Evolutionary conservation across 176 grass and related monocot genomes (phyloP).

Genomic region (Areca catechu): DNA sequence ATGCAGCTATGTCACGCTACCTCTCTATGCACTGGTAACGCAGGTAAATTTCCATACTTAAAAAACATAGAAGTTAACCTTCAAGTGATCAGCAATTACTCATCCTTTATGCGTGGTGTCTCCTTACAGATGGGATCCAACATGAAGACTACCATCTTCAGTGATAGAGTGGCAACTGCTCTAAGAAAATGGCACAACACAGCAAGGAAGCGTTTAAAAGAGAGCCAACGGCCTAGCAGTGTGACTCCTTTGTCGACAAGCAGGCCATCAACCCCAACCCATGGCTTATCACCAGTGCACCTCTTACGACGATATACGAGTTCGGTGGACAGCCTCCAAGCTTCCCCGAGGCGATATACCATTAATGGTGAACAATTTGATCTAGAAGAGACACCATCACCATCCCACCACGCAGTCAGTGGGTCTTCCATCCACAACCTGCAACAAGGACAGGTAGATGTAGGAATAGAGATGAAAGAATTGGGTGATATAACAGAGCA

Average conservation of each 20-base stretch:
- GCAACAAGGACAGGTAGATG: neutral
- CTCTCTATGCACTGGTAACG: slow-evolving; percentile 12
- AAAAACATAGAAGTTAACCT: too few relatives aligned
- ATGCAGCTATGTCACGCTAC: slow-evolving; percentile 12
- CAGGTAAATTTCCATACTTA: neutral
- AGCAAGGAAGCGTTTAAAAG: slow-evolving; percentile 8
- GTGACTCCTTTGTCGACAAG: slow-evolving; percentile 7
- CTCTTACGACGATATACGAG: slow-evolving; percentile 2
- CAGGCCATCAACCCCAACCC: neutral
- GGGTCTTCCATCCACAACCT: slow-evolving; percentile 5
- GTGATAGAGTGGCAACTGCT: slow-evolving; percentile 7
- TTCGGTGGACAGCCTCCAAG: neutral
- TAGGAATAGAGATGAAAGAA: neutral
- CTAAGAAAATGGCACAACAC: slow-evolving; percentile 6
- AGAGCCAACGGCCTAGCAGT: neutral
- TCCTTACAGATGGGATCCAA: slow-evolving; percentile 1
- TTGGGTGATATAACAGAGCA: neutral
- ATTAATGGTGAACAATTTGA: neutral
- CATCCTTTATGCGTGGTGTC: too few relatives aligned
- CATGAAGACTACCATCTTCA: slow-evolving; percentile 16
- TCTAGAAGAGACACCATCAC: neutral
- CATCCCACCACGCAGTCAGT: neutral
- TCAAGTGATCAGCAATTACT: too few relatives aligned
- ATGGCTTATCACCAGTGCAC: slow-evolving; percentile 6
- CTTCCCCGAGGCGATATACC: neutral